phyloP scores from a whole-genome alignment of 495 filamentous ascomycete species.

The Aspergillus taichungensis region DNA sequence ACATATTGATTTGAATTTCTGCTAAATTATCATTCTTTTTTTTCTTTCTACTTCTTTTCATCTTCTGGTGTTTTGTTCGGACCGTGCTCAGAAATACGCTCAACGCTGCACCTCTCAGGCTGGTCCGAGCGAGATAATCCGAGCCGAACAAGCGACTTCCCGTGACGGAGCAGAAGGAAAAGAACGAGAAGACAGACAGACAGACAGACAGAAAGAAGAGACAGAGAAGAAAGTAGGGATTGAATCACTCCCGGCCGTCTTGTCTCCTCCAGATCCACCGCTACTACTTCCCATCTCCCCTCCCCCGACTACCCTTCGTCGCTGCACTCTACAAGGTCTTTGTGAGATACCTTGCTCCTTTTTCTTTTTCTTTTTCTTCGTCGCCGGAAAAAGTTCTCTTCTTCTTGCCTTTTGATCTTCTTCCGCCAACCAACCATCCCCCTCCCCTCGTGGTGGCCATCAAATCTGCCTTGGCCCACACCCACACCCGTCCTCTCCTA shows the following conservation, averaged over 20 bases:
- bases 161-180: no score
- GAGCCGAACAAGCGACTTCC: constrained; percentile 38
- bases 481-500: constrained; percentile 22
- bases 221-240: no score
- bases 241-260: constrained; percentile 4
- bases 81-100: constrained; percentile 38
- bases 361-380: neutral
- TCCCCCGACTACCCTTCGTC: constrained; percentile 18
- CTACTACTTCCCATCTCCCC: constrained; percentile 23
- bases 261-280: constrained; percentile 18
- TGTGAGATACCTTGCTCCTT: neutral
- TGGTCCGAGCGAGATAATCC: constrained; percentile 30
- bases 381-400: neutral
- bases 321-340: neutral
- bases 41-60: constrained; percentile 4
- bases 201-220: no score
- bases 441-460: constrained; percentile 2
- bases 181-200: no score
- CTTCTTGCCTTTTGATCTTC: neutral
- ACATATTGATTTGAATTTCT: no score
- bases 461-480: no score
- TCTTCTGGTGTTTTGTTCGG: constrained; percentile 5
- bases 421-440: constrained; percentile 9
- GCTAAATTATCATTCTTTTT: no score
- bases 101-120: constrained; percentile 31